Percentiles rank a stretch among this genome's conserved stretches.
Evolutionary conservation across 2,329 filamentous ascomycete genomes (phyloP).

Genomic region (Elsinoe ampelina): DNA sequence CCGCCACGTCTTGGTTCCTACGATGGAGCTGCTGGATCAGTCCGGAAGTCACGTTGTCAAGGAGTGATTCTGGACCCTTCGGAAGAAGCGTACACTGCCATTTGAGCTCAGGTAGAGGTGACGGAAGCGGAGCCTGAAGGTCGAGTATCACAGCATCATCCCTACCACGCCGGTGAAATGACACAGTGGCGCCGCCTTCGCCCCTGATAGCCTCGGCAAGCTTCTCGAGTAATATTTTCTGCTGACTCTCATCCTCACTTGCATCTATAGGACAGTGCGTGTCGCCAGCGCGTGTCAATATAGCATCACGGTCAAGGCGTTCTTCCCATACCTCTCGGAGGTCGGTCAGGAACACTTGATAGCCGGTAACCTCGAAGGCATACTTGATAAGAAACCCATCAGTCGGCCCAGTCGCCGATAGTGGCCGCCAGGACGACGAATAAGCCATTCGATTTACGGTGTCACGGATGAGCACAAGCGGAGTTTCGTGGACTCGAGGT

Average conservation of each 20-base stretch:
- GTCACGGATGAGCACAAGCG: background rate
- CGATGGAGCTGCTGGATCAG: constrained; percentile 41
- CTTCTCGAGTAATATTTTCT: constrained; percentile 56
- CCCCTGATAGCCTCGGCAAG: constrained; percentile 42
- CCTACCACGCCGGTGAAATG: constrained; percentile 22
- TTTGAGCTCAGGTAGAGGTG: constrained; percentile 51
- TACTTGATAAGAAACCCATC: constrained; percentile 50
- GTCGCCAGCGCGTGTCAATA: constrained; percentile 52
- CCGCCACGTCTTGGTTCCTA: constrained; percentile 39
- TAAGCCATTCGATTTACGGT: background rate
- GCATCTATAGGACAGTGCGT: constrained; percentile 65
- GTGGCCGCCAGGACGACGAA: background rate
- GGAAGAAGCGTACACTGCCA: constrained; percentile 55
- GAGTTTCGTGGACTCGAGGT: background rate
- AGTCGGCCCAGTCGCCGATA: background rate
- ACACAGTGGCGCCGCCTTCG: constrained; percentile 28
- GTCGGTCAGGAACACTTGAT: constrained; percentile 60
- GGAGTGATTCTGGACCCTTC: constrained; percentile 34
- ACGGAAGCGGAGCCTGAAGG: constrained; percentile 51
- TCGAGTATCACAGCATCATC: constrained; percentile 39
- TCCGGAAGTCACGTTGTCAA: constrained; percentile 43
- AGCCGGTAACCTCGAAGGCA: constrained; percentile 46
- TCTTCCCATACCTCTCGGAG: constrained; percentile 66
- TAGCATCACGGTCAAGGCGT: constrained; percentile 49
- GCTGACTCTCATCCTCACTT: constrained; percentile 57